These are phyloP conservation scores for Lentinula guzmanii DNA, from an alignment of 768 basidiomycete genomes.

Conservation along the genomic window DNA sequence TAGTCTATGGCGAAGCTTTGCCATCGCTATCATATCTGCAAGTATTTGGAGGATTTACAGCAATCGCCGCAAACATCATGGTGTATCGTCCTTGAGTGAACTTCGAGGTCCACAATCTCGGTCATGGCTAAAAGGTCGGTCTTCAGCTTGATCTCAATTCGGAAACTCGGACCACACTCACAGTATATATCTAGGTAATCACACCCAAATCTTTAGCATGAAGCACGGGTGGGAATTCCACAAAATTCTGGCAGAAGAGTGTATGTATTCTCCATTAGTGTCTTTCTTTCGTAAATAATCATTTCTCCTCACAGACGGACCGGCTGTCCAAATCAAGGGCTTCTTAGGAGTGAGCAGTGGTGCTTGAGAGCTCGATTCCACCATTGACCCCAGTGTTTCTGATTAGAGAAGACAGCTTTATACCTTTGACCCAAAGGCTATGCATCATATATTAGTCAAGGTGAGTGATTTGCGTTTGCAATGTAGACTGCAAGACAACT, in stretches of 20 bases:
- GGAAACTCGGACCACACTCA: neutral
- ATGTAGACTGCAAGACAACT: neutral
- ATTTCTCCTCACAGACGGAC: neutral
- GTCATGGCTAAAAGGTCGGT: conserved; percentile 1
- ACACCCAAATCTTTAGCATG: neutral
- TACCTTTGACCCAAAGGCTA: conserved; percentile 1
- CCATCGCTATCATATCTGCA: neutral
- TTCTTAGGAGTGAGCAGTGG: neutral
- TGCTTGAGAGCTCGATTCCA: neutral
- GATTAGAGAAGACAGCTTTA: neutral
- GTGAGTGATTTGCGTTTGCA: neutral
- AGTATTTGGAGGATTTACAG: neutral
- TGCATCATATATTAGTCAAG: conserved; percentile 5
- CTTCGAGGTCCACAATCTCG: neutral
- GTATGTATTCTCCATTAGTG: neutral
- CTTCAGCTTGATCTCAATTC: neutral
- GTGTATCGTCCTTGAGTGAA: neutral
- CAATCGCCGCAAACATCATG: neutral
- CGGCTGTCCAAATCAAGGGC: neutral
- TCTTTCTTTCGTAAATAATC: neutral
- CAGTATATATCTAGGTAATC: neutral
- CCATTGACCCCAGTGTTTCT: neutral
- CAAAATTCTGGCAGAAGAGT: neutral
- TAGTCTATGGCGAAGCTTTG: neutral
- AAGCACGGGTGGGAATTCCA: conserved; percentile 5